Evolutionary conservation across 352 stramenopile species (phyloP).

Genomic region (Pythium sukuiense): DNA sequence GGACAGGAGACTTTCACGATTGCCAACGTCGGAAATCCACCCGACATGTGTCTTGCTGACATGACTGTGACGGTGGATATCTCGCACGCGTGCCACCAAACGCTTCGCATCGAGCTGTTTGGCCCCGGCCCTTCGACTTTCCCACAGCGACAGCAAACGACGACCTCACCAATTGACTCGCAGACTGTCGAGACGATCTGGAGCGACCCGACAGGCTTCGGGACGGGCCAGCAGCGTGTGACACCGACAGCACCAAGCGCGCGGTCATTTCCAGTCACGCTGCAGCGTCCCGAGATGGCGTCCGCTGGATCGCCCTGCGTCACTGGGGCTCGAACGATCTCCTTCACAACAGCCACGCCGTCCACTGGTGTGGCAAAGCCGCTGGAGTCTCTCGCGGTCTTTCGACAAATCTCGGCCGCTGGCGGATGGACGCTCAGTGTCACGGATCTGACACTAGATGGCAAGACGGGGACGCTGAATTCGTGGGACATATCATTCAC

Average conservation of each 20-base stretch:
- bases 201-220: slow-evolving; percentile 40
- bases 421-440: slow-evolving; percentile 67
- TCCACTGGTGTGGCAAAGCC: slow-evolving; percentile 1
- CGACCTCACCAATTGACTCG: slow-evolving; percentile 39
- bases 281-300: slow-evolving; percentile 45
- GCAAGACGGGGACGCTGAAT: slow-evolving; percentile 40
- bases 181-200: slow-evolving; percentile 41
- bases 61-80: slow-evolving; percentile 51
- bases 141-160: slow-evolving; percentile 44
- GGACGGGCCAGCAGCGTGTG: slow-evolving; percentile 28
- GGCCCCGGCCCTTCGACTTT: slow-evolving; percentile 60
- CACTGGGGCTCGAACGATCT: slow-evolving; percentile 32
- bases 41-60: slow-evolving; percentile 46
- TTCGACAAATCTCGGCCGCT: slow-evolving; percentile 50
- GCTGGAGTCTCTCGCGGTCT: slow-evolving; percentile 52
- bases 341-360: slow-evolving; percentile 31
- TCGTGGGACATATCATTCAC: slow-evolving; percentile 59
- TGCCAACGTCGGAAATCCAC: slow-evolving; percentile 32
- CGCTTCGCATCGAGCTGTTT: slow-evolving; percentile 54
- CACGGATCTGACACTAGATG: slow-evolving; percentile 42
- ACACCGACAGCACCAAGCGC: slow-evolving; percentile 39
- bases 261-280: slow-evolving; percentile 49
- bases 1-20: slow-evolving; percentile 51
- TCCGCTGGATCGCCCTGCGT: slow-evolving; percentile 29
- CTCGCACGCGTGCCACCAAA: slow-evolving; percentile 55